phyloP scores from a whole-genome alignment of 108 stramenopile genomes.

The Pseudonitzschia delicatissima region DNA sequence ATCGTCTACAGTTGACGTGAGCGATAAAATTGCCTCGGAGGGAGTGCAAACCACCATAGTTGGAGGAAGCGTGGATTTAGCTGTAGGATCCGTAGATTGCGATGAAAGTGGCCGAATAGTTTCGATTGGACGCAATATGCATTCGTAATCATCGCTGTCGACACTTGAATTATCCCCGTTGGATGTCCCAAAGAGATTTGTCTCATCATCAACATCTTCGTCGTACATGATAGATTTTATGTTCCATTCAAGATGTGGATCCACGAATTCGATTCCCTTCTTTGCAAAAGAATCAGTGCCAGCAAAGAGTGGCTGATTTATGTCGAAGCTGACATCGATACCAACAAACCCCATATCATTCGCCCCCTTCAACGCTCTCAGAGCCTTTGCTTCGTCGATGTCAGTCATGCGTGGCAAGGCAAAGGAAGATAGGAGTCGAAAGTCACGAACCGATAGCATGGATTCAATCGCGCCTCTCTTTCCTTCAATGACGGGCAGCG shows the following conservation, averaged over 20 bases:
- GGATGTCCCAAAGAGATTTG: not conserved
- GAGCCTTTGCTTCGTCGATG: constrained; percentile 7
- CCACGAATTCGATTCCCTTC: constrained; percentile 26
- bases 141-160: constrained; percentile 78
- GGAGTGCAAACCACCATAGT: constrained; percentile 47
- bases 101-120: constrained; percentile 2
- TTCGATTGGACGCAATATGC: constrained; percentile 43
- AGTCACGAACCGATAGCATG: constrained; percentile 30
- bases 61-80: constrained; percentile 43
- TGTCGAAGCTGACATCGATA: constrained; percentile 8
- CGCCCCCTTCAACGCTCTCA: not conserved
- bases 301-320: constrained; percentile 11
- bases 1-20: constrained; percentile 72
- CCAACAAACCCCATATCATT: constrained; percentile 9
- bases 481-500: constrained; percentile 33
- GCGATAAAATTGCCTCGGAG: constrained; percentile 47
- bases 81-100: constrained; percentile 19
- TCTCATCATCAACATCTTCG: constrained; percentile 14
- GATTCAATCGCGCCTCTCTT: not conserved
- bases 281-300: constrained; percentile 1
- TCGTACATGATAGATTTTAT: constrained; percentile 41
- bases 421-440: constrained; percentile 58
- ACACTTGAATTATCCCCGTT: constrained; percentile 36
- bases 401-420: constrained; percentile 72
- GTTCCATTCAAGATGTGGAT: constrained; percentile 71